Percentiles rank a stretch among this genome's conserved stretches.
Conservation (phyloP, 2,329 filamentous ascomycete genomes). For the Talaromyces sp. region DNA sequence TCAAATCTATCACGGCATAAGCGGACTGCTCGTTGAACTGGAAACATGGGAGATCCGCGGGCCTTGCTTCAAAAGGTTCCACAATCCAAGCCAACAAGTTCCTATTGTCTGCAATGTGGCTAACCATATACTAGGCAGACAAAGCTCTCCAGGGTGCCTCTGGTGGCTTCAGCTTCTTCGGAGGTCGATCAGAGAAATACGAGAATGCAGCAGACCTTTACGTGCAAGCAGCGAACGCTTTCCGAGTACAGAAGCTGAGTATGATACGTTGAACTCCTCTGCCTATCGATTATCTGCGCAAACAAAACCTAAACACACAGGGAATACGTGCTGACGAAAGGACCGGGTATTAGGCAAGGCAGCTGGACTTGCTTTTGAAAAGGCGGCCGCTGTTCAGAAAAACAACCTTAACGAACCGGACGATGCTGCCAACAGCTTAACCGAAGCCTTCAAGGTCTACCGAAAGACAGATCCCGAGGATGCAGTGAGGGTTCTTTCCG, state of each 20-base stretch:
- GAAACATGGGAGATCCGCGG: constrained; percentile 68
- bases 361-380: constrained; percentile 80
- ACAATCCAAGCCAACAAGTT: constrained; percentile 18
- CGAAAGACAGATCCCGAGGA: constrained; percentile 76
- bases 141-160: constrained; percentile 69
- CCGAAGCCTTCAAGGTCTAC: constrained; percentile 94
- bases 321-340: neutral
- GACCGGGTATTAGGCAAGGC: constrained; percentile 58
- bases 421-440: constrained; percentile 80
- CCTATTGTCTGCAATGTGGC: constrained; percentile 2
- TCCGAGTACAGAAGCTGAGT: constrained; percentile 82
- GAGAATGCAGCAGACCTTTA: constrained; percentile 85
- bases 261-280: constrained; percentile 20
- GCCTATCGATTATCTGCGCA: neutral
- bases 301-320: neutral
- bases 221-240: constrained; percentile 83
- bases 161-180: constrained; percentile 84
- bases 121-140: constrained; percentile 62
- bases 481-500: constrained; percentile 71
- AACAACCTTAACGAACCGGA: constrained; percentile 83
- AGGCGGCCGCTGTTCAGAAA: constrained; percentile 73
- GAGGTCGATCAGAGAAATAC: constrained; percentile 79
- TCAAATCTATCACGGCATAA: neutral
- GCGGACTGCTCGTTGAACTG: neutral
- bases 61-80: constrained; percentile 71